A percentile compares a stretch with the other conserved stretches of the same genome.
Conservation (phyloP, 73 alveolate genomes). For the Tetrahymena borealis region DNA sequence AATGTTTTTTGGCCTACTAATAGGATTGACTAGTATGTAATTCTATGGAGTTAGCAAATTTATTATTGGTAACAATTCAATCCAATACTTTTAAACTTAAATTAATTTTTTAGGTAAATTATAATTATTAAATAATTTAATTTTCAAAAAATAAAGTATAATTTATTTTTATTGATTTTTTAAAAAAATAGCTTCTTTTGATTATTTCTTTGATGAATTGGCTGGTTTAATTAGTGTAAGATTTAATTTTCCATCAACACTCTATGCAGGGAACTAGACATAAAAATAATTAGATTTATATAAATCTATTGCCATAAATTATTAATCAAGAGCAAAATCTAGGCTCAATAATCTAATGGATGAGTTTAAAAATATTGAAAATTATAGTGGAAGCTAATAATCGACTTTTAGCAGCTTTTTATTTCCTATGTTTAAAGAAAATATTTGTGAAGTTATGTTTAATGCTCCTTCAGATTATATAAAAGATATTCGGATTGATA, state of each 20-base stretch:
- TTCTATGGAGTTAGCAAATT: not conserved
- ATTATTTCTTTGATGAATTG: not conserved
- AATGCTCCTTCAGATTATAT: not conserved
- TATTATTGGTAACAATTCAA: not conserved
- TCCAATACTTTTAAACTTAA: not conserved
- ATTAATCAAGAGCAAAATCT: not conserved
- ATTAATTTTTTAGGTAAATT: not conserved
- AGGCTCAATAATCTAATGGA: not conserved
- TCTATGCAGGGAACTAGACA: not conserved
- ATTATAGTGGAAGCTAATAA: not conserved
- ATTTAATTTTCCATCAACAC: not conserved
- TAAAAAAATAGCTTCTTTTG: not conserved
- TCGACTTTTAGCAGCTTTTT: not conserved
- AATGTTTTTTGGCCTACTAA: not conserved
- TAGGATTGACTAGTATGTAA: not conserved
- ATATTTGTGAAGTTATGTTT: not conserved
- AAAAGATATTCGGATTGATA: not conserved
- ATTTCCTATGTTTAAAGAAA: not conserved
- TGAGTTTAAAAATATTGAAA: not conserved
- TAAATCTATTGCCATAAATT: not conserved
- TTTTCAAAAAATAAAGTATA: not conserved
- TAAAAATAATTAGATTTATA: not conserved
- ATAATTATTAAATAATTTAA: not conserved
- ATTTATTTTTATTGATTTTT: too few relatives aligned
- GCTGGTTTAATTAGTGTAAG: not conserved